phyloP scores from a whole-genome alignment of 2,329 filamentous ascomycete genomes.

The Pseudogymnoascus sp. region DNA sequence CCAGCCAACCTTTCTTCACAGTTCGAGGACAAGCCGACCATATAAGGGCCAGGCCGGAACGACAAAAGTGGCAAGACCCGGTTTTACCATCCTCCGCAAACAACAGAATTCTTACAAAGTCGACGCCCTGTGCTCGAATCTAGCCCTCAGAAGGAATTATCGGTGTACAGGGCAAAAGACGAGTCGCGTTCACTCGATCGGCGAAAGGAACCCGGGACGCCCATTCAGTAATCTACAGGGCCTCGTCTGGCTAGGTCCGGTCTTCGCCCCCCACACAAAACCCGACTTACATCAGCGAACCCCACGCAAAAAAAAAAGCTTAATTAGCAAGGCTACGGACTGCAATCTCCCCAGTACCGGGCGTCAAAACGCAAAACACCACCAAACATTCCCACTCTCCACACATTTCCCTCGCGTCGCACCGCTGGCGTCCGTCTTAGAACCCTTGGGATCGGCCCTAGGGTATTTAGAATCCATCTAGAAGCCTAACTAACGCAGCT shows the following conservation, averaged over 20 bases:
- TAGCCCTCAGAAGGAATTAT: constrained; percentile 12
- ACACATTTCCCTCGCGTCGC: neutral
- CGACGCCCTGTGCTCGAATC: neutral
- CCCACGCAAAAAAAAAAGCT: constrained; percentile 11
- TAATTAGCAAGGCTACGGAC: neutral
- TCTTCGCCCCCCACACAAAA: neutral
- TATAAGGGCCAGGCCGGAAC: neutral
- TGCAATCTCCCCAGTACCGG: neutral
- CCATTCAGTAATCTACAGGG: neutral
- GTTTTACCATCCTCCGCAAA: neutral
- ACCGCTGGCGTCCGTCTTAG: neutral
- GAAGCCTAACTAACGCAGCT: neutral
- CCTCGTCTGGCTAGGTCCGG: neutral
- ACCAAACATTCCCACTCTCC: neutral
- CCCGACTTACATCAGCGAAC: neutral
- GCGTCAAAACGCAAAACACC: neutral
- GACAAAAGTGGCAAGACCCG: neutral
- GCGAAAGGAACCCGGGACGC: neutral
- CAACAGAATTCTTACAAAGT: neutral
- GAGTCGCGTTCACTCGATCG: constrained; percentile 4
- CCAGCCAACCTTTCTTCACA: neutral
- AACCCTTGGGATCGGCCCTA: neutral
- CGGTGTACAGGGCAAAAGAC: neutral
- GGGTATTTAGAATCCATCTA: neutral
- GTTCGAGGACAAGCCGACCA: neutral